Base-by-base conservation (phyloP, 140 eudicot species). In the Stevia rebaudiana region DNA sequence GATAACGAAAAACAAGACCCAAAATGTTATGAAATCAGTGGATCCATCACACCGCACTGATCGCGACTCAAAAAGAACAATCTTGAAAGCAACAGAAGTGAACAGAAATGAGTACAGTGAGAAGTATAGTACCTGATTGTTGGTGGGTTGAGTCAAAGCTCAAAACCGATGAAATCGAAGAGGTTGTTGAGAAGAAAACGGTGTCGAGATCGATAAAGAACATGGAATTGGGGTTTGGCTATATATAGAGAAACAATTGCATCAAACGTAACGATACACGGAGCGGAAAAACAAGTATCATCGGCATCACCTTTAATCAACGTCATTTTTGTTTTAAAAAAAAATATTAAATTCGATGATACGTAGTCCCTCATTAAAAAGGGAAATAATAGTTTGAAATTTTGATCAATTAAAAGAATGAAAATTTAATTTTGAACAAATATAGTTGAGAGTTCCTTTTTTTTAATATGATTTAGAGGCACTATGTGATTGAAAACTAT, bases 141-240 rank as follows among this genome's bases (percentile, higher is more conserved):
- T 12, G 46, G 37, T 68, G 59, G 62, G 49, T 46, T 33, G 39
- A 47, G 48, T 56, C 19, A 42, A 43, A 69, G 17, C 58, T 4
- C 22, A 33, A 56, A 8, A 11, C 0, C 65, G 50, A 50, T 50
- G 16, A 46, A 57, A 60, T 12, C 40, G 69, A 60, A 61, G 69
- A 33, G 65, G 64, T 17, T n/a, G 67, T 31, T 48, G 49, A 23
- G n/a, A 22, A 18, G 41, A 36, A 36, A 8, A 35, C 39, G 47
- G 35, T 35, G 28, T 33, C 39, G 67, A 19, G 40, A 36, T 33
- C 39, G 2, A 18, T 61, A 49, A 9, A 37, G 69, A 70, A 11
- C 7, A 47, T 61, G 62, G 12, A 49, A 1, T 60, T 48, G 76
- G 69, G 69, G 76, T 61, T 60, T 70, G 62, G 53, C 8, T 70